Evolutionary conservation across 495 filamentous ascomycete genomes (phyloP), one percentile per base, ranked within the genome.

Genomic region (Penicillium robsamsonii): DNA sequence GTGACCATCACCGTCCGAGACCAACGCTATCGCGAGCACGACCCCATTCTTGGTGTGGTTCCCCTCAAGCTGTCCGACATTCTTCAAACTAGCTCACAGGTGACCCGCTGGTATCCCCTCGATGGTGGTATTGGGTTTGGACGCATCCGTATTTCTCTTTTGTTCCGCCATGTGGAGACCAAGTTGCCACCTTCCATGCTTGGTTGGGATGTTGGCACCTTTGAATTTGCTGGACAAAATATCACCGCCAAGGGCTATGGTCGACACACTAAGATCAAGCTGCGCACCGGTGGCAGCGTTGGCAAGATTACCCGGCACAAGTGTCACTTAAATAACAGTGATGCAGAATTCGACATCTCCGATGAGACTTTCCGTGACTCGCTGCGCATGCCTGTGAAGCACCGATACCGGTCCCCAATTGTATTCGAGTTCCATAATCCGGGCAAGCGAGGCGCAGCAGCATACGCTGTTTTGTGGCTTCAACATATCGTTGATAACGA

Each of bases 121-220:
- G 85, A 87, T 64, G 85, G 85, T 15, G 85, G 85, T 11, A 79
- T 88, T 54, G 81, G 93, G 2, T 96, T 92, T 59, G 93, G 93
- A 27, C 87, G 93, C 18, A 81, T 97, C 56, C 84, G 92, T n/a
- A 87, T 97, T 58, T 94, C 90, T 0, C 69, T 97, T 6, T 80
- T 97, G 2, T 92, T 95, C 79, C 83, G 93, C 24, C 89, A 87
- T 46, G 81, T 96, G 24, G 93, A 96, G 67, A 86, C 92, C 27
- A 82, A 84, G 22, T 78, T 97, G 0, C 92, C 92, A 6, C 87
- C 89, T 0, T 76, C 84, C 22, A 84, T 94, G 74, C 83, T 96
- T 8, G 91, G 93, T 25, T 97, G 91, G 83, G 90, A 97, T 56
- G 89, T 96, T 15, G 94, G 94, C 30, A 95, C 92, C 0, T 96